phyloP scores from a whole-genome alignment of 2,329 filamentous ascomycete genomes.

The Aspergillus amoenus region DNA sequence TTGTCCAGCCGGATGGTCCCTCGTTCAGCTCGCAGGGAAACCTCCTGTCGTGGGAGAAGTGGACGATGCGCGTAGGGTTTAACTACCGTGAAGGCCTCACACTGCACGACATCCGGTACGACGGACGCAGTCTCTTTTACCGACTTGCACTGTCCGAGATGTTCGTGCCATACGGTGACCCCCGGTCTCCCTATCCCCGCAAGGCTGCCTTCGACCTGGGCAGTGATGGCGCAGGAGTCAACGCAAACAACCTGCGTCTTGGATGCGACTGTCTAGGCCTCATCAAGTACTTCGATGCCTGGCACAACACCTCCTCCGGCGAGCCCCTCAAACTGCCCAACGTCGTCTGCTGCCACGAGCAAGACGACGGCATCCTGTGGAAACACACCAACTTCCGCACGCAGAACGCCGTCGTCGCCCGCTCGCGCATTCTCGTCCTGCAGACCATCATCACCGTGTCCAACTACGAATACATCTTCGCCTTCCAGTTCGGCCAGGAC shows the following conservation, averaged over 20 bases:
- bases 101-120: conserved; percentile 42
- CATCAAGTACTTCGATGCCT: conserved; percentile 45
- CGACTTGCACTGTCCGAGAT: conserved; percentile 45
- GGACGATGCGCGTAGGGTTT: conserved; percentile 44
- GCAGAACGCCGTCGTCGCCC: conserved; percentile 31
- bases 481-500: conserved; percentile 43
- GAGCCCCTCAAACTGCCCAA: conserved; percentile 41
- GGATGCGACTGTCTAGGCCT: conserved; percentile 44
- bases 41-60: conserved; percentile 43
- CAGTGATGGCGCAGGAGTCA: conserved; percentile 43
- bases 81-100: conserved; percentile 46
- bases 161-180: conserved; percentile 47
- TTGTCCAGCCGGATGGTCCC: conserved; percentile 38
- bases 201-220: conserved; percentile 49
- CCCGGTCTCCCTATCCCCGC: conserved; percentile 39
- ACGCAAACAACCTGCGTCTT: conserved; percentile 41
- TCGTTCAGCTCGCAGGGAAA: conserved; percentile 35
- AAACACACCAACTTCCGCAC: conserved; percentile 44
- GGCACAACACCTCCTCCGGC: conserved; percentile 33
- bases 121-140: conserved; percentile 41
- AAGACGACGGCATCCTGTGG: conserved; percentile 41
- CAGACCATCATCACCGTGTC: conserved; percentile 43
- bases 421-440: conserved; percentile 37
- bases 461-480: conserved; percentile 49
- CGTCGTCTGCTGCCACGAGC: conserved; percentile 44